phyloP scores from a whole-genome alignment of 345 rosid genomes.

The Gossypium anomalum region DNA sequence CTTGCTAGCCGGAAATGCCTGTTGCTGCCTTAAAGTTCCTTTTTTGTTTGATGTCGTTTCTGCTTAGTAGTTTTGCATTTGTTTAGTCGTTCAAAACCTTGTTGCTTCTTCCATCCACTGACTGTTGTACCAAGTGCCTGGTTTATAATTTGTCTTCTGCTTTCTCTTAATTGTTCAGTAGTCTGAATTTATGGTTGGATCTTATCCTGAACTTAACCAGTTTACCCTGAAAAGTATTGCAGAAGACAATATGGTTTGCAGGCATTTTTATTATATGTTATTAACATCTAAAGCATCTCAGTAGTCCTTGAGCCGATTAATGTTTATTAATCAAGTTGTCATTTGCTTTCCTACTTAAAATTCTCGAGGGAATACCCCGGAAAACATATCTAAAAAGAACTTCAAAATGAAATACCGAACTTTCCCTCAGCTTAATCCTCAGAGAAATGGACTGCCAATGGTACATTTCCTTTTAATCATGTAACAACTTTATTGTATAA shows the following conservation, averaged over 20 bases:
- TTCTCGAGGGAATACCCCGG: background rate
- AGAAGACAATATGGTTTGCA: conserved; percentile 16
- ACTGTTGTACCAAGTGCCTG: conserved; percentile 29
- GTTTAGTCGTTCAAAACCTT: conserved; percentile 26
- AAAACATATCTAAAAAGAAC: background rate
- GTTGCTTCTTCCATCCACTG: conserved; percentile 29
- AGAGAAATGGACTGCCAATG: conserved; percentile 1
- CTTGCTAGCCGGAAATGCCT: conserved; percentile 43
- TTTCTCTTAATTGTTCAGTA: conserved; percentile 7
- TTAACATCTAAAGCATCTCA: conserved; percentile 6
- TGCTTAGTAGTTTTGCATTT: conserved; percentile 19
- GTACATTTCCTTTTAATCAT: background rate
- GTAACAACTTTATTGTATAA: background rate
- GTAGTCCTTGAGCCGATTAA: background rate
- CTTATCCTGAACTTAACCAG: background rate
- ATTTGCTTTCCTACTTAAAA: background rate
- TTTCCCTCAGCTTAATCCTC: background rate
- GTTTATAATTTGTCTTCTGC: conserved; percentile 10
- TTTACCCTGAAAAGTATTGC: conserved; percentile 15
- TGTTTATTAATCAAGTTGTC: conserved; percentile 1
- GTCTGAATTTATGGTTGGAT: conserved; percentile 10
- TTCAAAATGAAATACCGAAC: background rate
- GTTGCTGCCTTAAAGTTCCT: conserved; percentile 33
- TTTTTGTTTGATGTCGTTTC: conserved; percentile 18
- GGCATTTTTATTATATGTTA: conserved; percentile 2